These are phyloP conservation scores for Xylariomycetidae sp. DNA, from an alignment of 2,329 filamentous ascomycete species.

Conservation along the genomic window DNA sequence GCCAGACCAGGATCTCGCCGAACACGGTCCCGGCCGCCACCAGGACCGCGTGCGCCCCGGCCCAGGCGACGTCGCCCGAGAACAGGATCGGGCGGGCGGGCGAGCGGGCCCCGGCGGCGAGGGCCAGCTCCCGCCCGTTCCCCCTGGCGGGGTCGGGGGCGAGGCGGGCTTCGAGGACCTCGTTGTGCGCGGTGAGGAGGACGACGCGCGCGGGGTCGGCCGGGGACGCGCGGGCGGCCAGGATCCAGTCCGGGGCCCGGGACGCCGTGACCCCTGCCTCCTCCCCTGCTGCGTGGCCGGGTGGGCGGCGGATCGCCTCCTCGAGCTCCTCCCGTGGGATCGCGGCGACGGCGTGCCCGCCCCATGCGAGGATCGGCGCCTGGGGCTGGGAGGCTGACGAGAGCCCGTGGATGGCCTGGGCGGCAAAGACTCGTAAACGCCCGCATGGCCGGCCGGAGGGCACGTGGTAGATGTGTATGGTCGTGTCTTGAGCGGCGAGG, in stretches of 20 bases:
- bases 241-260: constrained; percentile 67
- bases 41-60: constrained; percentile 53
- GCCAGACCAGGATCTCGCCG: constrained; percentile 90
- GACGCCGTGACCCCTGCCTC: constrained; percentile 19
- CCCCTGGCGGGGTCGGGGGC: constrained; percentile 1
- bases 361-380: constrained; percentile 57
- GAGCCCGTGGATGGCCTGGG: constrained; percentile 72
- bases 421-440: constrained; percentile 50
- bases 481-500: constrained; percentile 55
- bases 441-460: constrained; percentile 26
- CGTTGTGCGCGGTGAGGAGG: constrained; percentile 83
- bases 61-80: constrained; percentile 67
- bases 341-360: constrained; percentile 53
- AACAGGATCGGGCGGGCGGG: constrained; percentile 82
- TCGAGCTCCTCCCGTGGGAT: constrained; percentile 29
- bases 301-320: constrained; percentile 3
- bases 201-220: constrained; percentile 39
- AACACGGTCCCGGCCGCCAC: constrained; percentile 89
- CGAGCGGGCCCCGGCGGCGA: constrained; percentile 51
- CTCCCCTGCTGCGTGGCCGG: constrained; percentile 4
- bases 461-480: constrained; percentile 47
- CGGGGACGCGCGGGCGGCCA: constrained; percentile 56
- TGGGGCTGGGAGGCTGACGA: constrained; percentile 33
- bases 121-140: constrained; percentile 22
- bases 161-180: constrained; percentile 50